Evolutionary conservation across 305 asterid genomes (phyloP), one percentile per base, ranked within the genome.

Genomic region (Plantago coronopus): DNA sequence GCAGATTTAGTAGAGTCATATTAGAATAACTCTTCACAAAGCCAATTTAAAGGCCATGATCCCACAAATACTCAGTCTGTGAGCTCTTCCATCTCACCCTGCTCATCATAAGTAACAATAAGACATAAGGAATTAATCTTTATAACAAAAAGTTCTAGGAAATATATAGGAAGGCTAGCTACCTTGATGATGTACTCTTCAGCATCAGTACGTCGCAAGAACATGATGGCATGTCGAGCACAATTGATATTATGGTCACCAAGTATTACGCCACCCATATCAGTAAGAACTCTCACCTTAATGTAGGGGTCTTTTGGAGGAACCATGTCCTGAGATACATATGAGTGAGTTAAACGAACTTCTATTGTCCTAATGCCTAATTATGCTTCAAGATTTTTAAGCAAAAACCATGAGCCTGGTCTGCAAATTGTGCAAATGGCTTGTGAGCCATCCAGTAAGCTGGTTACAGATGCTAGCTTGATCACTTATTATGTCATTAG

Each of bases 291-390:
- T 76, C 97, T 77, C 67, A 86, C 98, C 74, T 89, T 91, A 65
- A 91, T 83, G 78, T 74, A 89, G 29, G 99, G 97, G 79, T 93
- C 97, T 74, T 93, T 89, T 12, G 99, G 99, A 50, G 99, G 99
- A 69, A 93, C 77, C 88, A 77, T 89, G 66, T 93, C 98, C 95
- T 91, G 69, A 38, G 48, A 45, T 72, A 69, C 51, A 73, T 31
- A 57, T 20, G 57, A 64, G 63, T 40, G 25, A 13, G 40, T 34
- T 12, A 34, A 34, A 34, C 40, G 9, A 34, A 34, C 12, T 7
- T 5, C 11, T 34, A 34, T 9, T 34, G 40, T 34, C 13, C 40
- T 12, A 34, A 2, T 34, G 8, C 40, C 12, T 34, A 8, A 4
- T 27, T 1, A 27, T 27, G 34, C 34, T 27, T 27, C 0, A 27